Evolutionary conservation across 352 stramenopile species (phyloP).

Genomic region (Phytopythium sindhum): DNA sequence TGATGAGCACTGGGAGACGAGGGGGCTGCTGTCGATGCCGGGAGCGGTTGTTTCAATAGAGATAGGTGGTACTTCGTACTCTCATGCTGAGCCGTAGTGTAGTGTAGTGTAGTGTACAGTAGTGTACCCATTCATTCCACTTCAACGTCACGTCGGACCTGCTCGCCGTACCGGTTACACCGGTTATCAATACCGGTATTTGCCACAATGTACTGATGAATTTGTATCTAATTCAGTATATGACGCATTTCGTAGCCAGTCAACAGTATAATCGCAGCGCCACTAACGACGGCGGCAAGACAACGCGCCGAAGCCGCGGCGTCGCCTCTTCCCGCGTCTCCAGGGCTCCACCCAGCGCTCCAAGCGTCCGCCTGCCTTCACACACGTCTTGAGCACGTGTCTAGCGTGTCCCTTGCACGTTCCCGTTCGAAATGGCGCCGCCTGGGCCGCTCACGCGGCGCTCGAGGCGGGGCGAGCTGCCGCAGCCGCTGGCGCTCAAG

Average conservation of each 20-base stretch:
- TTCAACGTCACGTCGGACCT: too few species aligned
- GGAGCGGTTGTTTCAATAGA: neutral
- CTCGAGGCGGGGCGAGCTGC: constrained; percentile 1
- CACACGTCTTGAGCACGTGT: neutral
- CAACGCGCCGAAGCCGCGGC: neutral
- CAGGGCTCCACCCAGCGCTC: neutral
- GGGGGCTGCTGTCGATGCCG: neutral
- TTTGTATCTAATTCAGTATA: neutral
- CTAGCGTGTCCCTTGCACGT: neutral
- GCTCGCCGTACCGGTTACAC: too few species aligned
- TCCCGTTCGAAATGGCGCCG: neutral
- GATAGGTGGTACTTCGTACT: too few species aligned
- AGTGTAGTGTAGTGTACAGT: too few species aligned
- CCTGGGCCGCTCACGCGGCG: neutral
- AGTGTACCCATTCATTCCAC: too few species aligned
- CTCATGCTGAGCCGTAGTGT: too few species aligned
- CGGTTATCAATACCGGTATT: too few species aligned
- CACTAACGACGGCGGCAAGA: too few species aligned
- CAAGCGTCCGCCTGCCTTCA: neutral
- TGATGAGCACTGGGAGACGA: neutral
- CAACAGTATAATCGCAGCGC: too few species aligned
- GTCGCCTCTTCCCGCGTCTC: neutral
- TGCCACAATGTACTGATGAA: neutral
- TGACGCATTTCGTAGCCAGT: neutral
- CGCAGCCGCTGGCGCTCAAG: constrained; percentile 7